phyloP scores from a whole-genome alignment of 345 rosid genomes.

The Salix exigua region DNA sequence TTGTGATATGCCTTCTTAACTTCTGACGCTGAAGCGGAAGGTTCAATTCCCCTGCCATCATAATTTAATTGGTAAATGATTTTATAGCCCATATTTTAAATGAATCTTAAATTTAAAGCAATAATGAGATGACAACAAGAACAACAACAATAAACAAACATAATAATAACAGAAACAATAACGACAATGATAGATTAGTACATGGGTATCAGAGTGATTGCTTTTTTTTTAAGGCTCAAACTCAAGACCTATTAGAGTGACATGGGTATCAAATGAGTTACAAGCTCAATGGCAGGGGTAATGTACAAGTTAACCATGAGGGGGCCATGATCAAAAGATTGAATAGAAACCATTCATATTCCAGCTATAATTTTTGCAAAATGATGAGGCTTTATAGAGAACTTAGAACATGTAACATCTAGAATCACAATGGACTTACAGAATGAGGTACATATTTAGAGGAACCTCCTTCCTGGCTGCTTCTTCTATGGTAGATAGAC shows the following conservation, averaged over 20 bases:
- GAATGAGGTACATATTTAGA: constrained; percentile 73
- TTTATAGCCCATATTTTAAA: neutral
- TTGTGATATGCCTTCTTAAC: constrained; percentile 88
- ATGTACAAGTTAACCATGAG: neutral
- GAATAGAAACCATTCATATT: neutral
- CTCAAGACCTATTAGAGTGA: neutral
- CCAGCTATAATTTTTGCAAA: neutral
- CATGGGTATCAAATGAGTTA: neutral
- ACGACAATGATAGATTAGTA: neutral
- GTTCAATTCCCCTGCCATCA: constrained; percentile 70
- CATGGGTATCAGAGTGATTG: too few species aligned
- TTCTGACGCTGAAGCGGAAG: constrained; percentile 70
- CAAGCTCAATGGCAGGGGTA: neutral
- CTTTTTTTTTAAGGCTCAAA: neutral
- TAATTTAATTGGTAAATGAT: constrained; percentile 1
- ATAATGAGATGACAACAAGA: neutral
- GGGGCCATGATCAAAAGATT: neutral
- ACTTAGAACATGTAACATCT: neutral
- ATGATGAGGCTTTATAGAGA: neutral
- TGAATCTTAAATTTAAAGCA: too few species aligned
- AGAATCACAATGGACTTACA: constrained; percentile 56
- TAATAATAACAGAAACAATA: neutral
- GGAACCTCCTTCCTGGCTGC: constrained; percentile 68
- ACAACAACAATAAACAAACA: neutral
- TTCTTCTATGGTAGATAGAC: constrained; percentile 65